Evolutionary conservation across 2,329 filamentous ascomycete genomes (phyloP), one percentile per base, ranked within the genome.

Genomic region (Aspergillus flavus): DNA sequence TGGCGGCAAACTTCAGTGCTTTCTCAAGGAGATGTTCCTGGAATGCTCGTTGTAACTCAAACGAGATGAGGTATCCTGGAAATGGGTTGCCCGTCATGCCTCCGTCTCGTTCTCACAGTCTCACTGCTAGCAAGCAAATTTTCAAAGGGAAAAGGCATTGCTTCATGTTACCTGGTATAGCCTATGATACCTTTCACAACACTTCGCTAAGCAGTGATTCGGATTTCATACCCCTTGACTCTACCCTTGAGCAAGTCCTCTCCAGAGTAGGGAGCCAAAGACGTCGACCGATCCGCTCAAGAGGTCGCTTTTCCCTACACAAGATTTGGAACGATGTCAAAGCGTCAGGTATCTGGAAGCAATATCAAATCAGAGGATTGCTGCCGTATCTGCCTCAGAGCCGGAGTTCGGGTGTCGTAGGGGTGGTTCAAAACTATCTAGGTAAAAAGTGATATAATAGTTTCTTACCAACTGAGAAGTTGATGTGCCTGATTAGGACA

Each of bases 1-100:
- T 77, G 32, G 73, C 72, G 32, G 72, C 70, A 16, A 76, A 76
- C 46, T 75, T 72, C 32, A 64, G 69, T 39, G 54, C 67, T 1
- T 76, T 76, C 57, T 34, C 67, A 10, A 59, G 66, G 32, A 65
- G 73, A 43, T 72, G 69, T 52, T 58, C 57, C 1, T 43, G 23
- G 12, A 62, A 68, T 56, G 41, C 45, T 23, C 32, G 57, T 4
- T 45, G 43, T 11, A 30, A 43, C 9, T 50, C 60, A 6, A 46
- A 55, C 16, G 59, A 58, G 11, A 53, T 5, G 4, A 63, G 58
- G 7, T 68, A 68, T 16, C 73, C 73, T 41, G 63, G 72, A 3
- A 74, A 73, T 34, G 72, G 74, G 4, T 64, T 68, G 14, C 64
- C 66, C 32, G 69, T 74, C 56, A 68, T 67, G 32, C 73, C 73